Evolutionary conservation across 148 eudicot genomes (phyloP).

Genomic region (Camellia lanceoleosa): DNA sequence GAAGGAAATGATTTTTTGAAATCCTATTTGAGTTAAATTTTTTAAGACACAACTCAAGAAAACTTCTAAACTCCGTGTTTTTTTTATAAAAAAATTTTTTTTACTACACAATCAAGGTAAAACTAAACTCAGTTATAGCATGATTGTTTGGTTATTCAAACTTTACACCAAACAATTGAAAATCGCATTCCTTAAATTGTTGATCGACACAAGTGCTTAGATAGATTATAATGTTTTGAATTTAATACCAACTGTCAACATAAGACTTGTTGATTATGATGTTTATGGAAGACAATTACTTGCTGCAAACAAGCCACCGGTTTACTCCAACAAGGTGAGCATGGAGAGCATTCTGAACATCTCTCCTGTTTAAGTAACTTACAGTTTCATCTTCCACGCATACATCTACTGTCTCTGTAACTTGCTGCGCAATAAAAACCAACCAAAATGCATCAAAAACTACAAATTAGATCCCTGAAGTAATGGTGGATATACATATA

Average conservation of each 20-base stretch:
- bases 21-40: neutral
- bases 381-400: constrained; percentile 29
- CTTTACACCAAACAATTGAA: neutral
- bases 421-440: constrained; percentile 16
- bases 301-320: constrained; percentile 32
- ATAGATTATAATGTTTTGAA: neutral
- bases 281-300: constrained; percentile 17
- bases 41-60: neutral
- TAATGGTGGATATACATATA: neutral
- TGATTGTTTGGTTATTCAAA: neutral
- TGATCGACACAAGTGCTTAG: neutral
- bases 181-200: neutral
- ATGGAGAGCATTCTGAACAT: constrained; percentile 28
- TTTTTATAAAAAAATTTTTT: neutral
- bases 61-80: neutral
- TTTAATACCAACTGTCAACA: neutral
- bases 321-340: constrained; percentile 29
- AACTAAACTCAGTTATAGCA: neutral
- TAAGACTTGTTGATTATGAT: neutral
- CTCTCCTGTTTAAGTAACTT: constrained; percentile 26
- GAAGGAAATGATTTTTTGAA: neutral
- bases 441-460: neutral
- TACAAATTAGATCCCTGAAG: neutral
- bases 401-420: constrained; percentile 21
- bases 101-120: neutral